Evolutionary conservation across 2,329 filamentous ascomycete genomes (phyloP).

Genomic region (Drechslerella dactyloides): DNA sequence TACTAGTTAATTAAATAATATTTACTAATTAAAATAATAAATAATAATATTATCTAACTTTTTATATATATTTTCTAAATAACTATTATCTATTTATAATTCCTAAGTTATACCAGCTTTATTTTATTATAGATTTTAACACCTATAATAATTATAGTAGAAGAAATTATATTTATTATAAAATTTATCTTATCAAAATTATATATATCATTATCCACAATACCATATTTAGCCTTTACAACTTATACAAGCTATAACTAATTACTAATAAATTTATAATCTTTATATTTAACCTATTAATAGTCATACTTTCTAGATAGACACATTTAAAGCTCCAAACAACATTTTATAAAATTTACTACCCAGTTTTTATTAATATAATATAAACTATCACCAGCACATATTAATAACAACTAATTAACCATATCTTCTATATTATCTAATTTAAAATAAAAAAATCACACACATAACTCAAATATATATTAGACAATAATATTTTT

Average conservation of each 20-base stretch:
- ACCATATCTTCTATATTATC: background rate
- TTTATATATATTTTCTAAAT: background rate
- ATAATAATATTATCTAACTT: background rate
- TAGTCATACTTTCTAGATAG: no score
- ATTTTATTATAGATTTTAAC: slow-evolving; percentile 18
- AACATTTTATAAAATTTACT: no score
- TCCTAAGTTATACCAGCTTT: slow-evolving; percentile 2
- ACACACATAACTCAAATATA: no score
- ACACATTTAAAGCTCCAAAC: no score
- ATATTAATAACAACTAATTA: slow-evolving; percentile 1
- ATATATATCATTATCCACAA: background rate
- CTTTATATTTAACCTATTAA: slow-evolving; percentile 2
- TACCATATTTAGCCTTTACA: background rate
- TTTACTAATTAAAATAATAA: background rate
- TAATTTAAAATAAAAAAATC: no score
- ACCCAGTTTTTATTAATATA: no score
- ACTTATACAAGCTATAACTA: background rate
- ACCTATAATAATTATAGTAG: background rate
- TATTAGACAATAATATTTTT: no score
- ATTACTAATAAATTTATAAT: slow-evolving; percentile 19
- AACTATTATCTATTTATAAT: background rate
- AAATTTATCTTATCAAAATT: background rate
- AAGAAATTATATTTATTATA: background rate
- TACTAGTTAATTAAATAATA: slow-evolving; percentile 6
- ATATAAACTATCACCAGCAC: no score